Evolutionary conservation across 164 flowering plant species (phyloP).

Genomic region (Pachysandra terminalis): DNA sequence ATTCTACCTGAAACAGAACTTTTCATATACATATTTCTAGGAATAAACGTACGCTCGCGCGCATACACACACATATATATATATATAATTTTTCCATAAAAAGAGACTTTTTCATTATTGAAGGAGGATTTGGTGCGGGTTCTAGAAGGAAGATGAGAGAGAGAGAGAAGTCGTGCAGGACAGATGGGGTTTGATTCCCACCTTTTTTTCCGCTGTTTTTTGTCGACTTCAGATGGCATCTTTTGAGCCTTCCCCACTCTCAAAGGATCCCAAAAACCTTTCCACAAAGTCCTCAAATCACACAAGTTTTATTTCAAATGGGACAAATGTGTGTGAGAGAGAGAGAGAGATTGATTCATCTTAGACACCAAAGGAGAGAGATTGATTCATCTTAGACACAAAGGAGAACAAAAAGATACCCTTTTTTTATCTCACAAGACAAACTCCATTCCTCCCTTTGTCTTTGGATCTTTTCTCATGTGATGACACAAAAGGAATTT

Average conservation of each 20-base stretch:
- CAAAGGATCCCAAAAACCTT: constrained; percentile 12
- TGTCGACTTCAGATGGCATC: constrained; percentile 28
- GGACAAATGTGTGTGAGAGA: too few relatives aligned
- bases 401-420: constrained; percentile 18
- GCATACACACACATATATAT: too few relatives aligned
- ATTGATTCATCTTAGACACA: neutral
- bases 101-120: too few relatives aligned
- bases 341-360: too few relatives aligned
- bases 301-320: too few relatives aligned
- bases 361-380: too few relatives aligned
- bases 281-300: neutral
- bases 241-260: constrained; percentile 23
- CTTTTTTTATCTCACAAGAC: neutral
- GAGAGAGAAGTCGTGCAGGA: neutral
- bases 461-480: constrained; percentile 8
- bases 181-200: neutral
- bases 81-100: too few relatives aligned
- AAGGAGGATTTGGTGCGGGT: too few relatives aligned
- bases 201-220: constrained; percentile 20
- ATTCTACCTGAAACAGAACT: too few relatives aligned
- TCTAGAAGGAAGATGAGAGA: neutral
- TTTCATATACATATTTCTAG: too few relatives aligned
- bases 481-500: constrained; percentile 14
- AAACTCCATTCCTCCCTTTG: constrained; percentile 1
- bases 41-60: too few relatives aligned